Conservation (phyloP, 2,329 filamentous ascomycete species). For the Botrytis sinoallii region DNA sequence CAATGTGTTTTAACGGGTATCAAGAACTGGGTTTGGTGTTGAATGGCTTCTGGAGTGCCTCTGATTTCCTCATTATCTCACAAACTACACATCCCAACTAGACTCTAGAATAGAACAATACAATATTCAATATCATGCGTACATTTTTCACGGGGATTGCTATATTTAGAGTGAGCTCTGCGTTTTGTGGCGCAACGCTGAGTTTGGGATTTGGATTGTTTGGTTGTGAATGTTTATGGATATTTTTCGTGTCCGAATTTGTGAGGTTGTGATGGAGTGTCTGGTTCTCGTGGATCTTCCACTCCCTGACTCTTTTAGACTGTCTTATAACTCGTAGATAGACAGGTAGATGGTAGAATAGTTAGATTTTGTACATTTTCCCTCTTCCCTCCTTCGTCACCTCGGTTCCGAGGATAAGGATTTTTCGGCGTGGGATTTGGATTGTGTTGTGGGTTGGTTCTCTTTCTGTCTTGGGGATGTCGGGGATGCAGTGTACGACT, state of each 20-base stretch:
- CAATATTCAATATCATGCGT: not conserved
- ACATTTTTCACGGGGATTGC: not conserved
- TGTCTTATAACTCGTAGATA: not conserved
- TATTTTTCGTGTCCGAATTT: not conserved
- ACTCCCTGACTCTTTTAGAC: not conserved
- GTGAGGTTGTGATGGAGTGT: not conserved
- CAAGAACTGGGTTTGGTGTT: not conserved
- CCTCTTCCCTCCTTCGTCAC: too few species aligned
- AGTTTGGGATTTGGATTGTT: not conserved
- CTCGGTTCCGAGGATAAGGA: too few species aligned
- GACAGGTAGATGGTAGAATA: not conserved
- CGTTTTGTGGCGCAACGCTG: not conserved
- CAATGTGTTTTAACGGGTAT: not conserved
- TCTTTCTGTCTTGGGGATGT: not conserved
- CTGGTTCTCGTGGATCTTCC: not conserved
- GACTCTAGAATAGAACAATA: not conserved
- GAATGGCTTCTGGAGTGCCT: not conserved
- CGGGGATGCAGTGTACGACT: not conserved
- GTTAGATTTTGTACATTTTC: accelerated
- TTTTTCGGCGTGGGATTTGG: too few species aligned
- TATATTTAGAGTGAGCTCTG: not conserved
- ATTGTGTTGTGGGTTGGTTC: not conserved
- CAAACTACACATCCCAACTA: not conserved
- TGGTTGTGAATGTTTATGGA: not conserved
- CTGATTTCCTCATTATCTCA: not conserved